Conservation (phyloP, 208 protist species). For the Crithidia fasciculata region DNA sequence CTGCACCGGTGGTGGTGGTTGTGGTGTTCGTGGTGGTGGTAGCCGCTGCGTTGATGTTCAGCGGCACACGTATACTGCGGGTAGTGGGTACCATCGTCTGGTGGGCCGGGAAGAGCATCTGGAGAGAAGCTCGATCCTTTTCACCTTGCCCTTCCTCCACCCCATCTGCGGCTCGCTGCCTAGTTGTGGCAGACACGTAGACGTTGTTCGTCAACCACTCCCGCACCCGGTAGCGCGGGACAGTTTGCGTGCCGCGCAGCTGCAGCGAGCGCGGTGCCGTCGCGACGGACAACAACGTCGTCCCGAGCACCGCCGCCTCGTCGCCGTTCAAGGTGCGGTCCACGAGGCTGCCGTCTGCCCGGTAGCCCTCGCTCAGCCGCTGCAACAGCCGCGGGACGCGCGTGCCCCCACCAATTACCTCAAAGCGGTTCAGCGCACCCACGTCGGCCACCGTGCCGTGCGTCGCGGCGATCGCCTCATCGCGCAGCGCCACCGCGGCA, state of each 20-base stretch:
- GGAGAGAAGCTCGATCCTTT: neutral
- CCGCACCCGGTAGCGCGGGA: constrained; percentile 33
- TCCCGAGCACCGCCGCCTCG: constrained; percentile 79
- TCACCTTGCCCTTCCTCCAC: no score
- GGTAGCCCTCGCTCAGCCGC: constrained; percentile 51
- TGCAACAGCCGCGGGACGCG: constrained; percentile 80
- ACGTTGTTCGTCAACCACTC: constrained; percentile 64
- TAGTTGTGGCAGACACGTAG: constrained; percentile 29
- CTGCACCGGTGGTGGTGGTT: neutral
- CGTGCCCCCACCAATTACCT: constrained; percentile 83
- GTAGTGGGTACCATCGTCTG: constrained; percentile 14
- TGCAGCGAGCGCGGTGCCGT: constrained; percentile 13
- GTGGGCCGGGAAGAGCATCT: constrained; percentile 17
- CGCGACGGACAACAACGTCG: constrained; percentile 55
- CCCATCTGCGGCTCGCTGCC: no score
- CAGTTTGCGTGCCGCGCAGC: constrained; percentile 5
- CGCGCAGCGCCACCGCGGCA: constrained; percentile 31
- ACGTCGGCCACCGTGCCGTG: constrained; percentile 26
- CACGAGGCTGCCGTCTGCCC: constrained; percentile 27
- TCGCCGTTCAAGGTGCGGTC: constrained; percentile 88
- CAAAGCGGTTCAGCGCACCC: constrained; percentile 48
- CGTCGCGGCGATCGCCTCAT: constrained; percentile 40
- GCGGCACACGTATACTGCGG: constrained; percentile 12
- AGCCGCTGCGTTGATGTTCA: neutral
- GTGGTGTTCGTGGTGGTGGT: no score